Percentiles rank a stretch among this genome's conserved stretches.
Conservation (phyloP, 768 basidiomycete species). For the Rhizopogon vinicolor region DNA sequence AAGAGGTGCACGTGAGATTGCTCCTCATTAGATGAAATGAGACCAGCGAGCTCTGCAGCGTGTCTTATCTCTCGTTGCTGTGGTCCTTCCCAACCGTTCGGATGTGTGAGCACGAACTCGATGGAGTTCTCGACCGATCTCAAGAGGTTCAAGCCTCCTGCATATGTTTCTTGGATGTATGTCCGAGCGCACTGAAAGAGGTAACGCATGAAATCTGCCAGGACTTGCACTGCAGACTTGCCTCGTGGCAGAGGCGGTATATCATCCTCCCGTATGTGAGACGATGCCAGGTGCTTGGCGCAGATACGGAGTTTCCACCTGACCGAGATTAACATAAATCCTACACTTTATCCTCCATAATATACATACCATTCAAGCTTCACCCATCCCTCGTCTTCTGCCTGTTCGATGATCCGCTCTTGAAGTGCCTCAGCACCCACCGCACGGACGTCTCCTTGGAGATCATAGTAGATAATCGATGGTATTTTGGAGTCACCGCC, state of each 20-base stretch:
- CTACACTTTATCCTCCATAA: neutral
- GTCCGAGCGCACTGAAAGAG: conserved; percentile 17
- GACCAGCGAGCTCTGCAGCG: conserved; percentile 18
- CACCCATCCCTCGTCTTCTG: conserved; percentile 30
- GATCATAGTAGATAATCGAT: conserved; percentile 43
- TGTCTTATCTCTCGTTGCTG: conserved; percentile 26
- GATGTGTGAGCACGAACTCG: conserved; percentile 22
- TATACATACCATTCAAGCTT: conserved; percentile 36
- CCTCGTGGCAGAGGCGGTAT: conserved; percentile 19
- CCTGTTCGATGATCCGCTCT: conserved; percentile 30
- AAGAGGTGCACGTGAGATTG: conserved; percentile 17
- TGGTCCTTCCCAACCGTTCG: conserved; percentile 27
- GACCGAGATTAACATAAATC: neutral
- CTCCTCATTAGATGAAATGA: conserved; percentile 12
- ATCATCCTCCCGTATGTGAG: conserved; percentile 17
- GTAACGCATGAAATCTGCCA: conserved; percentile 24
- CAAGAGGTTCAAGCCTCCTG: conserved; percentile 21
- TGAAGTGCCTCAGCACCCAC: conserved; percentile 39
- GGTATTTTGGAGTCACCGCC: conserved; percentile 47
- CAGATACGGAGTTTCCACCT: conserved; percentile 35
- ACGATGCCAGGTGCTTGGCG: conserved; percentile 18
- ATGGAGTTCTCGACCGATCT: conserved; percentile 14
- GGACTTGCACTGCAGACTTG: conserved; percentile 14
- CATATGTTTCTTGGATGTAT: conserved; percentile 19
- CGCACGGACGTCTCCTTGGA: conserved; percentile 32